Evolutionary conservation across 176 grass and related monocot species (phyloP), one percentile per base, ranked within the genome.

Genomic region (Saccharum spontaneum): DNA sequence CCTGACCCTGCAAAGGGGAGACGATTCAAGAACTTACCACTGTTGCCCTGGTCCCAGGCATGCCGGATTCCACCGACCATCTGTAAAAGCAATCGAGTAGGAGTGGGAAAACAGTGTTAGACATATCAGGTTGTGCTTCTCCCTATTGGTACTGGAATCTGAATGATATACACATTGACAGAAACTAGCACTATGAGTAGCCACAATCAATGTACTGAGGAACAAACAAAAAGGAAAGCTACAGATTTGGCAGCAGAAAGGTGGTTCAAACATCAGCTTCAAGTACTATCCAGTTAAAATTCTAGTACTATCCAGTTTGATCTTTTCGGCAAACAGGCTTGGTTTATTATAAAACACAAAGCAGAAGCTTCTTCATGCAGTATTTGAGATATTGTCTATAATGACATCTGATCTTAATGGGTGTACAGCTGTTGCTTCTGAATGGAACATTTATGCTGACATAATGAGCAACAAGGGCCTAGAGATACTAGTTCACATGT

Each of bases 51-150:
- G 79, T 84, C 79, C 62, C 22, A 7, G 17, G 17, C 66, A 59
- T 72, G 88, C 84, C 61, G 4, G 70, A 91, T 87, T 87, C 76
- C 67, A 23, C 83, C 83, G 83, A 88, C 74, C 86, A 83, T 83
- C 86, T 92, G 86, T 82, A 86, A 75, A 80, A 64, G 70, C 34
- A 48, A 76, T 87, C 40, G 4, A 91, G 85, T 84, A 67, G 71
- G 5, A 28, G 31, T 23, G 73, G 36, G 15, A 18, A 82, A 54
- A 76, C 4, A 33, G 10, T 14, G 62, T 90, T 70, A 90, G 85
- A 84, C 79, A 71, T 24, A 85, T 87, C 78, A 65, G 54, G 43
- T 61, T 26, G 39, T 73, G 54, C 33, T 66, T 40, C 73, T 79
- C 57, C 75, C 20, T 40, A 41, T 41, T 17, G 17, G 8, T 43